Base-by-base conservation (phyloP, 2,329 filamentous ascomycete genomes). In the Pezicula radicicola region DNA sequence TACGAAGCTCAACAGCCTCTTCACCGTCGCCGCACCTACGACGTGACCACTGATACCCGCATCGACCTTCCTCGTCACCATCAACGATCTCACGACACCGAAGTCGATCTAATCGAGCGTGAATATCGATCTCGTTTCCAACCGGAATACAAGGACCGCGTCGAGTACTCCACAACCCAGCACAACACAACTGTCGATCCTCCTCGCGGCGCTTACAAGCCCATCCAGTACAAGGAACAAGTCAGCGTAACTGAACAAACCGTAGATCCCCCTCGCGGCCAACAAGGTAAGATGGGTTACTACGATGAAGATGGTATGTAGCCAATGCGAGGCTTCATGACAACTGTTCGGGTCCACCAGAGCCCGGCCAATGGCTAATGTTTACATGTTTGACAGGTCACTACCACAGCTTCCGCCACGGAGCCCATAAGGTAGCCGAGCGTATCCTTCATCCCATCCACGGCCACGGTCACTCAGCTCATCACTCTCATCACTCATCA, bases 341-440 rank as follows among this genome's bases (percentile, higher is more conserved):
- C 56, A 49, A 9, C 36, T 15, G 8, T 37, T 27, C 27, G 16
- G 36, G 41, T n/a, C 30, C 28, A 28, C 18, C 33, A 21, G 19
- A 21, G 7, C 40, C 25, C 19, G 37, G 16, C 19, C 45, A 39
- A 35, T 59, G 54, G 53, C 63, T 63, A 63, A 66, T 58, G 48
- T n/a, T 43, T 13, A 49, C 27, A 42, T 46, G 15, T 21, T 21
- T 30, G n/a, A 45, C 59, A 71, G 85, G 85, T 68, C 80, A 88
- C 63, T 88, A 88, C 75, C 85, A 88, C 75, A 85, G 81, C 63
- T 83, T 89, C 78, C 84, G 85, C 73, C 83, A 85, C 72, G 84
- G 84, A 70, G 76, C 88, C 62, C 79, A 84, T 73, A 77, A 79
- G 66, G 84, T 81, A 65, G 83, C 81, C 66, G 84, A 88, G 68